Evolutionary conservation across 2,329 filamentous ascomycete genomes (phyloP), one percentile per base, ranked within the genome.

Genomic region (Alternaria metachromatica): DNA sequence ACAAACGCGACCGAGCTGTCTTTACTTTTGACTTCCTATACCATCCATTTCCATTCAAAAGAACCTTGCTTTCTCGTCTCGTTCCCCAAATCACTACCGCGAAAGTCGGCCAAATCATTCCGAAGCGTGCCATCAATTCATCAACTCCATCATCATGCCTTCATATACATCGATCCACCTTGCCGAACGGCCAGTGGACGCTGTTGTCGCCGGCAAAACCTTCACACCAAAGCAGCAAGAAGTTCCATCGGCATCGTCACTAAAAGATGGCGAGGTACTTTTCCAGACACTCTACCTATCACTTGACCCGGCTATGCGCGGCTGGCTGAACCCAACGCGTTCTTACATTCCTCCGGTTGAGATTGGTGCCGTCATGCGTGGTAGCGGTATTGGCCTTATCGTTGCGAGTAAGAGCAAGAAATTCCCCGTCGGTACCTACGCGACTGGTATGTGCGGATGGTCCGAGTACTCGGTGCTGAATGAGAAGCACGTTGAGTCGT

Each of bases 261-360:
- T 91, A 45, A 85, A 89, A 76, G 85, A 89, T 82, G 89, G 89
- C 68, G 81, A 92, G 74, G 83, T 92, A 59, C 84, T 93, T 62
- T 82, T 85, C 61, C 81, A 84, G 62, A 81, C 81, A 2, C 82
- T 90, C 63, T 92, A 92, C 73, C 83, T 92, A 48, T 90, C 88
- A 10, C 83, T 93, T 43, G 91, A 93, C 79, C 90, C 91, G 2
- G 90, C 90, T n/a, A 92, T 92, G 90, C 86, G 91, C 71, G 88
- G 88, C 62, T 92, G 89, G 89, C 80, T 93, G 20, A 90, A 87
- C 49, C 61, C 70, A 15, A 72, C 81, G 41, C 82, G 87, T 28
- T 87, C 90, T 1, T 93, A 93, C 78, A 76, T 92, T 2, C 88
- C 90, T 0, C 89, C 91, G 8, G 89, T 93, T 26, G 81, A 88